Conservation (phyloP, 192 early-diverging fungal species). For the Coemansia sp. region DNA sequence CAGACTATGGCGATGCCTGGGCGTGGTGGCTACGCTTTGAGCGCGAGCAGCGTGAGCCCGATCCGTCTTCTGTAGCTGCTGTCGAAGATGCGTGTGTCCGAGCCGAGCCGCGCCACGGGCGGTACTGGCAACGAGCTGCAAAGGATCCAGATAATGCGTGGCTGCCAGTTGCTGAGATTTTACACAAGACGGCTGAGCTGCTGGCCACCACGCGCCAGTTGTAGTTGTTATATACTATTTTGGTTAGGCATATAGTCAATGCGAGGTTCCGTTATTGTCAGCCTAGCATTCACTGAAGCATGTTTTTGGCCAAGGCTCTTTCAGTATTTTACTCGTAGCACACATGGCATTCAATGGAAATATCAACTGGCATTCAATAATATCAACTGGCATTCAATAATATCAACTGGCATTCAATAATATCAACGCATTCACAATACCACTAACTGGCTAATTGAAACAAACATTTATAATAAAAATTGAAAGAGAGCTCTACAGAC, state of each 20-base stretch:
- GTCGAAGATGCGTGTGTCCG: constrained; percentile 68
- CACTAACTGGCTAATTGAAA: background rate
- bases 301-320: too few species aligned
- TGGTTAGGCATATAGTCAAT: background rate
- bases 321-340: too few species aligned
- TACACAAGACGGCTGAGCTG: constrained; percentile 22
- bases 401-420: too few species aligned
- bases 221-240: background rate
- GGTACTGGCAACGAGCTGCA: constrained; percentile 76
- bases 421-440: too few species aligned
- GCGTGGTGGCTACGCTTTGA: constrained; percentile 97
- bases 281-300: too few species aligned
- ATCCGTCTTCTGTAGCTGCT: background rate
- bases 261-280: too few species aligned
- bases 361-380: too few species aligned
- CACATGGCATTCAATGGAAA: too few species aligned
- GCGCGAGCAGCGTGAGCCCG: constrained; percentile 34
- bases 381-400: too few species aligned
- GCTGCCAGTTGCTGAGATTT: constrained; percentile 13
- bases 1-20: constrained; percentile 90
- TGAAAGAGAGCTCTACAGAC: background rate
- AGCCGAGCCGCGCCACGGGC: constrained; percentile 89
- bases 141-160: constrained; percentile 63
- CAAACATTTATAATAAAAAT: background rate
- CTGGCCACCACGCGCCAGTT: constrained; percentile 24